Conservation (phyloP, 306 rosid genomes). For the Quercus alba region DNA sequence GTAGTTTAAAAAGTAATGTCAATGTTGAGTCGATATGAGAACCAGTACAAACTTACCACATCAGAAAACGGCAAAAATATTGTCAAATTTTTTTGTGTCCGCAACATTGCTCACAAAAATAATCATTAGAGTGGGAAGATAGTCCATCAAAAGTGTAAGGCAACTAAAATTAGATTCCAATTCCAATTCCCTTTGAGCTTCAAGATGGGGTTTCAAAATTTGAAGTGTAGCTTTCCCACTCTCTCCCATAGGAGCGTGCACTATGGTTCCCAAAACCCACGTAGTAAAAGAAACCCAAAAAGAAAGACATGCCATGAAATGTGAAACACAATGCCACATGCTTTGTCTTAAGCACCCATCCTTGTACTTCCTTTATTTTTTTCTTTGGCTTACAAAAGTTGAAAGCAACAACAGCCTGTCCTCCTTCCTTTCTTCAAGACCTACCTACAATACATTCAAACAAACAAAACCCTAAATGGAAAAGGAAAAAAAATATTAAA, state of each 20-base stretch:
- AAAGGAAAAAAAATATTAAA: slow-evolving; percentile 6
- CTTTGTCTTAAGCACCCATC: slow-evolving; percentile 73
- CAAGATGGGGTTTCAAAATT: slow-evolving; percentile 2
- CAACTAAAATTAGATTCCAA: slow-evolving; percentile 5
- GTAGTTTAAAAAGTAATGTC: too few relatives aligned
- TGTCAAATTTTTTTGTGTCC: too few relatives aligned
- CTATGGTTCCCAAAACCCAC: neutral
- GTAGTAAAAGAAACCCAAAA: slow-evolving; percentile 22
- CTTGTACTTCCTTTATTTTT: slow-evolving; percentile 60
- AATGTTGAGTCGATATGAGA: fast-evolving
- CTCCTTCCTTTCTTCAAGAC: slow-evolving; percentile 31
- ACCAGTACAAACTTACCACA: too few relatives aligned
- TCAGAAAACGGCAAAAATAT: too few relatives aligned
- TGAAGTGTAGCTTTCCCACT: slow-evolving; percentile 23
- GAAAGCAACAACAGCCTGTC: slow-evolving; percentile 87
- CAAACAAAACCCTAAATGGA: slow-evolving; percentile 40
- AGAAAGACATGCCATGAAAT: slow-evolving; percentile 79
- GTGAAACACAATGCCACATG: slow-evolving; percentile 94
- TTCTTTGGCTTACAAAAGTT: slow-evolving; percentile 49
- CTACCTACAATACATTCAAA: slow-evolving; percentile 9
- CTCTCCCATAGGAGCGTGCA: slow-evolving; percentile 30
- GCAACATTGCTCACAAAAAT: neutral
- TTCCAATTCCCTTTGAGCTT: neutral
- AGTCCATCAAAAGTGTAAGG: slow-evolving; percentile 22
- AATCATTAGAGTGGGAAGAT: slow-evolving; percentile 35